Percentiles rank a stretch among this genome's conserved stretches.
These are phyloP conservation scores for Citrus hindsii DNA, from an alignment of 345 rosid species.

Conservation along the genomic window DNA sequence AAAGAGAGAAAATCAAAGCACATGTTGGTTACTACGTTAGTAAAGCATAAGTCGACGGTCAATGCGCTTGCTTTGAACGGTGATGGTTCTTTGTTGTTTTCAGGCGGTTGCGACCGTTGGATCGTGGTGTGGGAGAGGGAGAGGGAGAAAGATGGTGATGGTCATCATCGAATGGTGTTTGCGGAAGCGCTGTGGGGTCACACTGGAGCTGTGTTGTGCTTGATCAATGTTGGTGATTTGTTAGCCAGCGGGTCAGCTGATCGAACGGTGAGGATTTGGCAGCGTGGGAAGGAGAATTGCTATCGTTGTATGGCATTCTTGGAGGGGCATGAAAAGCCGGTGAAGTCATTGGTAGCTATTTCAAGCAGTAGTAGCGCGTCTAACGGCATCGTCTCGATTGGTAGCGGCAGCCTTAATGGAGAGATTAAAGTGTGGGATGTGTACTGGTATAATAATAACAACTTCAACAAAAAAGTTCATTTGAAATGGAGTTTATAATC, in stretches of 20 bases:
- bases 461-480: not conserved
- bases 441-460: not conserved
- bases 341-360: conserved; percentile 39
- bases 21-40: conserved; percentile 26
- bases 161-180: conserved; percentile 19
- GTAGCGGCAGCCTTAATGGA: conserved; percentile 49
- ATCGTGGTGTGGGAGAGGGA: conserved; percentile 42
- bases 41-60: conserved; percentile 37
- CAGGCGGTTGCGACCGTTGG: conserved; percentile 38
- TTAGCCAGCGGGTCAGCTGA: conserved; percentile 47
- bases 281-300: conserved; percentile 19
- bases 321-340: conserved; percentile 45
- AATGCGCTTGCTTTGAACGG: conserved; percentile 39
- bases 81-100: conserved; percentile 35
- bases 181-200: conserved; percentile 39
- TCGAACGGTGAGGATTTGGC: conserved; percentile 48
- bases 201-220: conserved; percentile 35
- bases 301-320: conserved; percentile 31
- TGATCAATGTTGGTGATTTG: conserved; percentile 27
- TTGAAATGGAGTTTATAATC: not conserved
- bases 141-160: not conserved
- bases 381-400: conserved; percentile 18
- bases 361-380: conserved; percentile 1
- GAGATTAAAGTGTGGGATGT: conserved; percentile 48
- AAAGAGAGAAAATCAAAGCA: conserved; percentile 15